Percentiles rank a stretch among this genome's conserved stretches.
Evolutionary conservation across 2,329 filamentous ascomycete genomes (phyloP).

Genomic region (Aureobasidium sp.): DNA sequence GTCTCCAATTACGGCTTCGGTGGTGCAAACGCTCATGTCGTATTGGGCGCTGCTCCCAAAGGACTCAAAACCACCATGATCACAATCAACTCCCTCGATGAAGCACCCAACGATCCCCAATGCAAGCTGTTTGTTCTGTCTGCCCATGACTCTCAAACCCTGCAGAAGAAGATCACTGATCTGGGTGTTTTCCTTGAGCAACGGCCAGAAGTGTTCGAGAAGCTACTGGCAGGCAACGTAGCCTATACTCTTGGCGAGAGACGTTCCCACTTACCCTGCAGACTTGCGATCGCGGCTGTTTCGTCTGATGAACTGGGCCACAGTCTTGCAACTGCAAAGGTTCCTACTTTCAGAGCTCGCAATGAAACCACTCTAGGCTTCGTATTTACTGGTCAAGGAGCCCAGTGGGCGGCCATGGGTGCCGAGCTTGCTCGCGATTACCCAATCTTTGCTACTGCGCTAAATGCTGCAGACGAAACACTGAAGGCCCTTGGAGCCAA

Average conservation of each 20-base stretch:
- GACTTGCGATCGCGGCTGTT: not conserved
- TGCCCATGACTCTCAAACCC: not conserved
- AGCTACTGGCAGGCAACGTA: not conserved
- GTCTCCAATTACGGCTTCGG: constrained; percentile 23
- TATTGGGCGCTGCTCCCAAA: constrained; percentile 3
- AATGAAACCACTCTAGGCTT: not conserved
- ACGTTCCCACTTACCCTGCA: not conserved
- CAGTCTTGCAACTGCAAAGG: not conserved
- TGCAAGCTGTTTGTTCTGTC: constrained; percentile 3
- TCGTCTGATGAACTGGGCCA: constrained; percentile 2
- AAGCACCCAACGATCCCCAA: not conserved
- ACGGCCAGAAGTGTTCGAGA: constrained; percentile 2
- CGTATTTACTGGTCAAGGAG: constrained; percentile 31
- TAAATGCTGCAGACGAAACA: not conserved
- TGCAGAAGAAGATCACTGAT: constrained; percentile 6
- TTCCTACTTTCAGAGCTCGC: constrained; percentile 1
- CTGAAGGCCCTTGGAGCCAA: not conserved
- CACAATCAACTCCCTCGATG: not conserved
- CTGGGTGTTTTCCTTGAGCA: constrained; percentile 1
- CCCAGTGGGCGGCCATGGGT: constrained; percentile 27
- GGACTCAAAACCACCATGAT: not conserved
- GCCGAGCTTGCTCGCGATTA: constrained; percentile 8
- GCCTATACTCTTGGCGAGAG: constrained; percentile 1
- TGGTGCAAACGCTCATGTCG: constrained; percentile 22
- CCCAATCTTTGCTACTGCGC: not conserved